Evolutionary conservation across 2,329 filamentous ascomycete genomes (phyloP), one percentile per base, ranked within the genome.

Genomic region (Graphilbum sp.): DNA sequence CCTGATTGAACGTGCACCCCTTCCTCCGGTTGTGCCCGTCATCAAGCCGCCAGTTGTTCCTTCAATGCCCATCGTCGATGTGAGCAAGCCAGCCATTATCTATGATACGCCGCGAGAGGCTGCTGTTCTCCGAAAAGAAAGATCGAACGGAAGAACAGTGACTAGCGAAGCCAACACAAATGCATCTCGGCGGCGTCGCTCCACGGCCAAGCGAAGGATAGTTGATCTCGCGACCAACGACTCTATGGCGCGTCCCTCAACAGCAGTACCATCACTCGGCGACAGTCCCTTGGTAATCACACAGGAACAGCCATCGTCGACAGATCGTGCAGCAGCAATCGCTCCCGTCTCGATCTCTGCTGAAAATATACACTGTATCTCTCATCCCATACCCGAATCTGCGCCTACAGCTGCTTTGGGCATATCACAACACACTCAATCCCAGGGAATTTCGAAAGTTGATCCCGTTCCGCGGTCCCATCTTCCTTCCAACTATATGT

Each of bases 1-100:
- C 46, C 67, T 98, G 32, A 71, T 87, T 5, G 87, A 95, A 36
- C 75, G 87, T 34, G 82, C 69, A 11, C 79, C 82, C 2, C 77
- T 92, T 48, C 74, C 78, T 16, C 71, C 80, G 20, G 76, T 72
- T 29, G 76, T 86, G 9, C 85, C 86, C 0, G 77, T 93, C 15
- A 71, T 93, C 41, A 84, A 79, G 54, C 74, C 79, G 13, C 64
- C 67, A 20, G 64, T 67, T 4, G 36, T 35, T 11, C 68, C 74
- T 13, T 77, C 83, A 47, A 60, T 76, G 10, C 64, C 68, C 8
- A 65, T 71, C 5, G 65, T 78, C 3, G 68, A 82, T 43, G 71
- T 83, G 15, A 76, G 74, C 59, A 85, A 81, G 49, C 69, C 76
- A 18, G 60, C 73, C 21, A 70, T 75, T 35, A 60, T 75, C 32